These are phyloP conservation scores for Yarrowia sp. DNA, from an alignment of 805 yeast species.

Conservation along the genomic window DNA sequence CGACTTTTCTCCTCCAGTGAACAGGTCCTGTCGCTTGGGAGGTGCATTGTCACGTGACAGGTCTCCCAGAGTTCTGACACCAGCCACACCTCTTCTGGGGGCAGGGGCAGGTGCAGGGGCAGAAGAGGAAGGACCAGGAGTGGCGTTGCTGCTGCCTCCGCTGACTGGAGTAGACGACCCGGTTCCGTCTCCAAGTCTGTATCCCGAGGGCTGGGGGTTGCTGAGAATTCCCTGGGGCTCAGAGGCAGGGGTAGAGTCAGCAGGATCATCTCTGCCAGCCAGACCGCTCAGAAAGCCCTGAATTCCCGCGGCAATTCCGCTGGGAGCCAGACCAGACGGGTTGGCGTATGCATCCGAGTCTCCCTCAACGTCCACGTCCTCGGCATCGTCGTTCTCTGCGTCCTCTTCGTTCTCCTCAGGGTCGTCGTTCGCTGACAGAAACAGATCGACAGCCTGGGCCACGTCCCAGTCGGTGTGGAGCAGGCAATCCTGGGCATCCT, in stretches of 20 bases:
- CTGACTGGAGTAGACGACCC: slow-evolving; percentile 17
- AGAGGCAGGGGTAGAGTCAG: slow-evolving; percentile 9
- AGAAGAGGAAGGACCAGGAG: slow-evolving; percentile 32
- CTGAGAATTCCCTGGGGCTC: slow-evolving; percentile 23
- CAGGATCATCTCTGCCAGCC: slow-evolving; percentile 31
- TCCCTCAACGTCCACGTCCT: slow-evolving; percentile 15
- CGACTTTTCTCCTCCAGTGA: slow-evolving; percentile 74
- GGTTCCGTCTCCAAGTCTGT: slow-evolving; percentile 33
- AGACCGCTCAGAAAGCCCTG: slow-evolving; percentile 32
- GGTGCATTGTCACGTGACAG: slow-evolving; percentile 45
- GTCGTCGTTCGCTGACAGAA: slow-evolving; percentile 35
- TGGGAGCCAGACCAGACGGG: slow-evolving; percentile 35
- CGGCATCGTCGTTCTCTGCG: slow-evolving; percentile 33
- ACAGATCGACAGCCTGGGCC: slow-evolving; percentile 42
- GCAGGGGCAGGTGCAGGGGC: slow-evolving; percentile 27
- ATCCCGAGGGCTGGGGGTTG: slow-evolving; percentile 31
- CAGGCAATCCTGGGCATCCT: slow-evolving; percentile 53
- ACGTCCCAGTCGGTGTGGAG: slow-evolving; percentile 50
- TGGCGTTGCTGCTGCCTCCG: slow-evolving; percentile 12
- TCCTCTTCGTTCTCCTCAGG: slow-evolving; percentile 32
- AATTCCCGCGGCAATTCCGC: slow-evolving; percentile 32
- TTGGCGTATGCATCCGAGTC: slow-evolving; percentile 27
- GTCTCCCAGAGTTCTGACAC: slow-evolving; percentile 49
- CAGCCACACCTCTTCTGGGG: slow-evolving; percentile 40
- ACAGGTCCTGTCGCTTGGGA: slow-evolving; percentile 53